A percentile compares a stretch with the other conserved stretches of the same genome.
phyloP scores from a whole-genome alignment of 1,284 basidiomycete genomes.

The Coniophora puteana region DNA sequence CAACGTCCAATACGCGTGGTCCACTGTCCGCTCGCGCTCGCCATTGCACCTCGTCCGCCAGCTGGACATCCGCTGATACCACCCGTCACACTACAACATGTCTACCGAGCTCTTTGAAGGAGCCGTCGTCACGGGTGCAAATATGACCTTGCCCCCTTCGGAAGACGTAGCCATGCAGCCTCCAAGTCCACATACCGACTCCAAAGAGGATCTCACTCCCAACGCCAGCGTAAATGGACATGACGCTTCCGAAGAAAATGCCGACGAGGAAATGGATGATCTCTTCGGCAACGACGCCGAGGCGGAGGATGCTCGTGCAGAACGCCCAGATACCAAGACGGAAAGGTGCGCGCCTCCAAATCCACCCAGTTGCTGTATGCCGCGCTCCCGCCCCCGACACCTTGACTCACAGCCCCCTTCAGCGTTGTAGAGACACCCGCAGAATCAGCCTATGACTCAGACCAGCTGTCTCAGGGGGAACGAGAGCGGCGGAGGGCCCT shows the following conservation, averaged over 20 bases:
- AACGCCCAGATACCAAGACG: slow-evolving; percentile 23
- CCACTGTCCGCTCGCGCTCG: too few species aligned
- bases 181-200: slow-evolving; percentile 16
- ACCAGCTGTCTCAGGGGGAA: slow-evolving; percentile 67
- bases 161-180: slow-evolving; percentile 44
- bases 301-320: slow-evolving; percentile 45
- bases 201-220: slow-evolving; percentile 17
- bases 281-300: slow-evolving; percentile 75
- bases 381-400: slow-evolving; percentile 13
- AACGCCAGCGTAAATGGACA: slow-evolving; percentile 9
- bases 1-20: too few species aligned
- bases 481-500: slow-evolving; percentile 62
- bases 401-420: slow-evolving; percentile 17
- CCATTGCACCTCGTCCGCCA: too few species aligned
- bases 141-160: too few species aligned
- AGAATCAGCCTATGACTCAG: slow-evolving; percentile 55
- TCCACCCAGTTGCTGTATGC: slow-evolving; percentile 3
- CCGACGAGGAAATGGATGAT: slow-evolving; percentile 69
- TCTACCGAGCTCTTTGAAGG: too few species aligned
- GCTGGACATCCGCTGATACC: too few species aligned
- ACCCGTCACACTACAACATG: too few species aligned
- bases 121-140: too few species aligned
- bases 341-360: slow-evolving; percentile 24
- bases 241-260: slow-evolving; percentile 29
- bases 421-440: slow-evolving; percentile 35